Evolutionary conservation across 306 rosid genomes (phyloP).

Genomic region (Fagus crenata): DNA sequence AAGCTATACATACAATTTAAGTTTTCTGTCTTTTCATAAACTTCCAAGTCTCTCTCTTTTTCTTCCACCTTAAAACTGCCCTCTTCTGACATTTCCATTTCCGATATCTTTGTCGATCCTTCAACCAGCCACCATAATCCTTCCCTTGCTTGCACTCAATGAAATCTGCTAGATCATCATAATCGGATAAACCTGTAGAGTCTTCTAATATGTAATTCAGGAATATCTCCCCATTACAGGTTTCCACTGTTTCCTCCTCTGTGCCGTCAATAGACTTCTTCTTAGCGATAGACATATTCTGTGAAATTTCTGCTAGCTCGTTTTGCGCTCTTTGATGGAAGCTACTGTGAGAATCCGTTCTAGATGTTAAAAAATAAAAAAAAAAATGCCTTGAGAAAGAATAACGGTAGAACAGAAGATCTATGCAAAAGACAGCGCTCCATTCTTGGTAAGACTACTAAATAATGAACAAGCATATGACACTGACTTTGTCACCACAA

Average conservation of each 20-base stretch:
- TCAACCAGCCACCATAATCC: slow-evolving; percentile 66
- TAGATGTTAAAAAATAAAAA: slow-evolving; percentile 10
- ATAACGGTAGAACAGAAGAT: neutral
- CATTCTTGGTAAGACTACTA: slow-evolving; percentile 1
- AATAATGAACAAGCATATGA: neutral
- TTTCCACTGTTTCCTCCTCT: slow-evolving; percentile 48
- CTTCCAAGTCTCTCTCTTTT: slow-evolving; percentile 44
- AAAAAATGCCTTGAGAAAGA: slow-evolving; percentile 14
- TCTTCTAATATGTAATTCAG: slow-evolving; percentile 45
- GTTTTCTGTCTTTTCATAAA: slow-evolving; percentile 23
- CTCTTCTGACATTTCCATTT: slow-evolving; percentile 42
- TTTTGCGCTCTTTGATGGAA: slow-evolving; percentile 14
- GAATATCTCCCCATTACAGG: slow-evolving; percentile 48
- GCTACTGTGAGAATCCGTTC: slow-evolving; percentile 10
- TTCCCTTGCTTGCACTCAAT: slow-evolving; percentile 54
- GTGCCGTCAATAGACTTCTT: slow-evolving; percentile 18
- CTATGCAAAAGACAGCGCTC: slow-evolving; percentile 1
- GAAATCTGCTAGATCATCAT: slow-evolving; percentile 62
- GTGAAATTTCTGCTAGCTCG: slow-evolving; percentile 13
- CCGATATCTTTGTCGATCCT: slow-evolving; percentile 38
- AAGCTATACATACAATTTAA: neutral
- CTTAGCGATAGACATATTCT: slow-evolving; percentile 14
- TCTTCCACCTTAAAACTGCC: slow-evolving; percentile 45
- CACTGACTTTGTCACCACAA: neutral
- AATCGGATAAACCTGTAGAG: slow-evolving; percentile 32